phyloP scores from a whole-genome alignment of 164 flowering plant genomes.

The Aristolochia fimbriata region DNA sequence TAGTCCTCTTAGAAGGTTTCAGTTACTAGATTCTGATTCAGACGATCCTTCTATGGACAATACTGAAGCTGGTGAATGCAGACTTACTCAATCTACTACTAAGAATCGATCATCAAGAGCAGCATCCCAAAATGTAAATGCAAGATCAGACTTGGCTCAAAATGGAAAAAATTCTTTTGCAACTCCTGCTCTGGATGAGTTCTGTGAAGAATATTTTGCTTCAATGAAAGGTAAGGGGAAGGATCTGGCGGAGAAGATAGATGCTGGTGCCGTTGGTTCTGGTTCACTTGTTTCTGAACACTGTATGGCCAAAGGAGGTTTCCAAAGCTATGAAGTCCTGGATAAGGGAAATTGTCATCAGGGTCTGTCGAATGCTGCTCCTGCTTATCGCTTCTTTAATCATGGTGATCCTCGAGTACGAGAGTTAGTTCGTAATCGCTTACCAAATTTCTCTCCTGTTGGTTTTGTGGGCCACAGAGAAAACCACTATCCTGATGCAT shows the following conservation, averaged over 20 bases:
- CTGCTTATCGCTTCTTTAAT: slow-evolving; percentile 19
- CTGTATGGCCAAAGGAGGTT: background rate
- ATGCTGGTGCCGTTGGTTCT: background rate
- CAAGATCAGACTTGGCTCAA: slow-evolving; percentile 57
- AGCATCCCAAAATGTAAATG: slow-evolving; percentile 22
- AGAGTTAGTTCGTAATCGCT: slow-evolving; percentile 48
- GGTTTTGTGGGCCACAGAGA: slow-evolving; percentile 20
- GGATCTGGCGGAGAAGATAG: slow-evolving; percentile 7
- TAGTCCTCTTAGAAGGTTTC: slow-evolving; percentile 77
- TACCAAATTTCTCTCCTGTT: slow-evolving; percentile 61
- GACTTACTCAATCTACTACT: too few relatives aligned
- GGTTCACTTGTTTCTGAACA: background rate
- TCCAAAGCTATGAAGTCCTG: slow-evolving; percentile 6
- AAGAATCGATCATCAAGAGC: background rate
- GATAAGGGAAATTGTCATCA: slow-evolving; percentile 9
- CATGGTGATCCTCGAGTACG: slow-evolving; percentile 68
- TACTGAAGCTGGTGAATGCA: slow-evolving; percentile 4
- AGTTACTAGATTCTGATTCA: slow-evolving; percentile 77
- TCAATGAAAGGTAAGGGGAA: slow-evolving; percentile 23
- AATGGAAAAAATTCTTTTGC: slow-evolving; percentile 25
- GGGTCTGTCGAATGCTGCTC: slow-evolving; percentile 1
- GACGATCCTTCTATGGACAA: slow-evolving; percentile 40
- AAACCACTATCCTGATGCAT: slow-evolving; percentile 18
- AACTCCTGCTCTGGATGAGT: slow-evolving; percentile 75
- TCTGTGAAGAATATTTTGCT: slow-evolving; percentile 57